Percentiles rank a stretch among this genome's conserved stretches.
These are phyloP conservation scores for Xylariomycetidae sp. DNA, from an alignment of 2,329 filamentous ascomycete genomes.

Conservation along the genomic window DNA sequence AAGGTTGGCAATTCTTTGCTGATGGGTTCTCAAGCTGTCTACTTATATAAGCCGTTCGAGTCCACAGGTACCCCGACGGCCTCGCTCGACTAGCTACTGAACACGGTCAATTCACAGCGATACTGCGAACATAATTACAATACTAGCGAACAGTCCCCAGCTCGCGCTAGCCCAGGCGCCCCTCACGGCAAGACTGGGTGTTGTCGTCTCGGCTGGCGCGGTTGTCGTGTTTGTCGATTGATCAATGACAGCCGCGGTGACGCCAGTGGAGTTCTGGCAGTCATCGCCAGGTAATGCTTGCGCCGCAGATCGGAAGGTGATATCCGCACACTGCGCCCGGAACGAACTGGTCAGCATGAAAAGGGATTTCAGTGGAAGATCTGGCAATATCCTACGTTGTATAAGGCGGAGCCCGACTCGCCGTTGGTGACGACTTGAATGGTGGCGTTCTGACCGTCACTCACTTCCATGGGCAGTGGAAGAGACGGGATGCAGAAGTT, in stretches of 20 bases:
- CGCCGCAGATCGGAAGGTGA: constrained; percentile 55
- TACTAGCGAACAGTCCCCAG: too few relatives aligned
- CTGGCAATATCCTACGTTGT: constrained; percentile 45
- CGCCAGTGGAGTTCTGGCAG: constrained; percentile 54
- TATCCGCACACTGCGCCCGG: constrained; percentile 60
- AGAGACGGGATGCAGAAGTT: constrained; percentile 61
- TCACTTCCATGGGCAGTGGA: constrained; percentile 42
- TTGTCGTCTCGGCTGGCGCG: constrained; percentile 3
- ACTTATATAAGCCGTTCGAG: too few relatives aligned
- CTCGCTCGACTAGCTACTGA: too few relatives aligned
- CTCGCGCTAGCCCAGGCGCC: not conserved
- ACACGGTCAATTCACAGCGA: too few relatives aligned
- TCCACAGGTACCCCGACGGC: too few relatives aligned
- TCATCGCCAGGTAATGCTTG: constrained; percentile 37
- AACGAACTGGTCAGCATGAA: constrained; percentile 7
- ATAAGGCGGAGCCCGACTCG: constrained; percentile 53
- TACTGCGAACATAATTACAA: too few relatives aligned
- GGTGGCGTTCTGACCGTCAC: constrained; percentile 57
- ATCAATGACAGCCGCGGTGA: constrained; percentile 35
- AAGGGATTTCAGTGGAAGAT: not conserved
- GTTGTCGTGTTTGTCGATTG: constrained; percentile 10
- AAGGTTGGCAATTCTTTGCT: too few relatives aligned
- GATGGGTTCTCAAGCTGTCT: too few relatives aligned
- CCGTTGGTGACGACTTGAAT: constrained; percentile 65
- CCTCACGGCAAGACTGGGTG: constrained; percentile 1